These are phyloP conservation scores for Macaranga tanarius DNA, from an alignment of 441 rosid genomes.

Conservation along the genomic window DNA sequence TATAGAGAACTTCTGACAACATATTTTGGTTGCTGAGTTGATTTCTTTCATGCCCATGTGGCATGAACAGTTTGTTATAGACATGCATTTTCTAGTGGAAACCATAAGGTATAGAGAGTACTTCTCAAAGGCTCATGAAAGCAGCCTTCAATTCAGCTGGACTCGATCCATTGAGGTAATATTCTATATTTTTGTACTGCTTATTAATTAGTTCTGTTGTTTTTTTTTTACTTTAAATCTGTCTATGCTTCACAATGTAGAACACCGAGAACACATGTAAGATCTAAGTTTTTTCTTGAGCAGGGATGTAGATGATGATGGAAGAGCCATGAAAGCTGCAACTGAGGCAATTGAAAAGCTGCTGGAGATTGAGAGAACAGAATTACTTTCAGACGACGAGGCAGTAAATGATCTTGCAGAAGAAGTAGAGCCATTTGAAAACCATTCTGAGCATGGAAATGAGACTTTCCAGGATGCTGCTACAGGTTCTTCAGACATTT, in stretches of 20 bases:
- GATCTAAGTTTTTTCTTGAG: neutral
- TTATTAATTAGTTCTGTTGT: neutral
- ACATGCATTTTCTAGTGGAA: conserved; percentile 48
- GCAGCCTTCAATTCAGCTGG: conserved; percentile 46
- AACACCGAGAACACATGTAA: too few relatives aligned
- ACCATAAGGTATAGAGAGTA: conserved; percentile 41
- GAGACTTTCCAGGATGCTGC: conserved; percentile 25
- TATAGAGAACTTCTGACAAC: too few relatives aligned
- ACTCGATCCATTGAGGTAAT: conserved; percentile 49
- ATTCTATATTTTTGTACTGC: conserved; percentile 4
- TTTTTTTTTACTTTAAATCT: too few relatives aligned
- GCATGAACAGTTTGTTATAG: conserved; percentile 44
- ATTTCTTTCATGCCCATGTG: conserved; percentile 17
- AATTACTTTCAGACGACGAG: conserved; percentile 17
- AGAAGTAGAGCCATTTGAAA: conserved; percentile 19
- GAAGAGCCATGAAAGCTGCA: conserved; percentile 43
- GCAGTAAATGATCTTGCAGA: conserved; percentile 15
- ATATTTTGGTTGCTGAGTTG: too few relatives aligned
- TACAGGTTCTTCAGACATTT: conserved; percentile 25
- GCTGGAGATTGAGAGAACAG: conserved; percentile 33
- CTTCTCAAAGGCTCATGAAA: conserved; percentile 42
- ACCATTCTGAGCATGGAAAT: conserved; percentile 24
- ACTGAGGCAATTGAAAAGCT: conserved; percentile 41
- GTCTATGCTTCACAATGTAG: too few relatives aligned
- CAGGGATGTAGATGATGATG: conserved; percentile 37